Percentiles rank a stretch among this genome's conserved stretches.
phyloP scores from a whole-genome alignment of 768 basidiomycete species.

The Suillus lakei region DNA sequence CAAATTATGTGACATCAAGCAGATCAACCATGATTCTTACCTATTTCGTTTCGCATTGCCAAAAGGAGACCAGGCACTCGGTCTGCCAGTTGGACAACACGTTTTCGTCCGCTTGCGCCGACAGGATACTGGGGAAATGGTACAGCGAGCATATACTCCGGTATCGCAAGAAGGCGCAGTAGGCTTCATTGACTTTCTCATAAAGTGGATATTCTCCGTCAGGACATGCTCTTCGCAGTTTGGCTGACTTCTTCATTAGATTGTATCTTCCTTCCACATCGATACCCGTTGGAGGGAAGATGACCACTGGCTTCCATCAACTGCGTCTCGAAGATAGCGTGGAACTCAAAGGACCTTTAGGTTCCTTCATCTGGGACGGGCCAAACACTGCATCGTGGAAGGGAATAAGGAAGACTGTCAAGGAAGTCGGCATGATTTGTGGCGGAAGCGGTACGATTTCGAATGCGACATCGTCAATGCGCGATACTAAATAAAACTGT shows the following conservation, averaged over 20 bases:
- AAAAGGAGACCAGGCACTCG: conserved; percentile 45
- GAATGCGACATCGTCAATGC: not conserved
- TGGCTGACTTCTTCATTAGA: conserved; percentile 28
- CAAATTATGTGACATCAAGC: conserved; percentile 39
- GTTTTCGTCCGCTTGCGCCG: conserved; percentile 54
- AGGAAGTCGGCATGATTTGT: conserved; percentile 57
- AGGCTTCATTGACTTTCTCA: conserved; percentile 56
- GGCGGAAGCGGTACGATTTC: conserved; percentile 53
- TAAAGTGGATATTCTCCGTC: conserved; percentile 45
- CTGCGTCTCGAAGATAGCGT: conserved; percentile 53
- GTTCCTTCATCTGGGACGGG: conserved; percentile 58
- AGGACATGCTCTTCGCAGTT: not conserved
- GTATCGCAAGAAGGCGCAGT: conserved; percentile 46
- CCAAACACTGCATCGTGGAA: conserved; percentile 41
- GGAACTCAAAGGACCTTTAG: conserved; percentile 65
- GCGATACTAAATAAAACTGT: not conserved
- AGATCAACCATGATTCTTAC: conserved; percentile 53
- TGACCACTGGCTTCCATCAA: conserved; percentile 52
- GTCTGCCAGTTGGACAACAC: conserved; percentile 64
- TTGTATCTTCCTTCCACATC: conserved; percentile 45
- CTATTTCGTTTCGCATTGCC: conserved; percentile 56
- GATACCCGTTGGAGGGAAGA: conserved; percentile 53
- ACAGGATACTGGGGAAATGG: conserved; percentile 46
- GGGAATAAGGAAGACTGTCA: conserved; percentile 38
- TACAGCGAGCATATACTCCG: conserved; percentile 66